Conservation (phyloP, 139 green algal species). For the Micromonas pusilla region DNA sequence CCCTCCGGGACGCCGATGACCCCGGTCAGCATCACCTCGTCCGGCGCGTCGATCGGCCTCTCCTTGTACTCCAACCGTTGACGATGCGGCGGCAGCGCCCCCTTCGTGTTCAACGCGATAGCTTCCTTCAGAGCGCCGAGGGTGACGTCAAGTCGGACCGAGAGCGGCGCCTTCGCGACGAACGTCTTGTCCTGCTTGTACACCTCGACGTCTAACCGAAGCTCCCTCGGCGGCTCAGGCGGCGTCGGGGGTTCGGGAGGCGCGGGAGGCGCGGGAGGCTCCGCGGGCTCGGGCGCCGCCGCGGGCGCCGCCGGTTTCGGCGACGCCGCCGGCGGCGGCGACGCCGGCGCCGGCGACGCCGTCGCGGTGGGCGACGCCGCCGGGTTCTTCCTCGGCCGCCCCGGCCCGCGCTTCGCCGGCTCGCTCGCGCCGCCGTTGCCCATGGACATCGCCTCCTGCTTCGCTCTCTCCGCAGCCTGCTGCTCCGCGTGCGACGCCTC, state of each 20-base stretch:
- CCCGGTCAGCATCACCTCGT: background rate
- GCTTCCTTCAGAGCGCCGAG: background rate
- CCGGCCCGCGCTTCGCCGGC: background rate
- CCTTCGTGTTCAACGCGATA: slow-evolving; percentile 3
- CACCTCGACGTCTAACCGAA: background rate
- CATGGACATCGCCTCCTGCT: background rate
- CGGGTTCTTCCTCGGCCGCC: background rate
- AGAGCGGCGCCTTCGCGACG: background rate
- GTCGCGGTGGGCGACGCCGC: background rate
- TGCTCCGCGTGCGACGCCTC: too few species aligned
- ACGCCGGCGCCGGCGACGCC: background rate
- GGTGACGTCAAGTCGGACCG: background rate
- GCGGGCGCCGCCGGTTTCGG: too few species aligned
- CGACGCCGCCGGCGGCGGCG: too few species aligned
- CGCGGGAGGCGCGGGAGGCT: too few species aligned
- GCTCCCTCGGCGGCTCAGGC: slow-evolving; percentile 6
- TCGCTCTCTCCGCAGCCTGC: too few species aligned
- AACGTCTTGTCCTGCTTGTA: background rate
- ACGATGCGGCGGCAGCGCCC: background rate
- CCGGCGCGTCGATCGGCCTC: background rate
- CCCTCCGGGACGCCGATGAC: background rate
- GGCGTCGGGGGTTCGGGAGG: too few species aligned
- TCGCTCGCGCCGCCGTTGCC: background rate
- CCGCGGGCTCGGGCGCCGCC: too few species aligned
- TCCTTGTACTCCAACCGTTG: background rate